Evolutionary conservation across 257 asterid species (phyloP).

Genomic region (Prunella vulgaris): DNA sequence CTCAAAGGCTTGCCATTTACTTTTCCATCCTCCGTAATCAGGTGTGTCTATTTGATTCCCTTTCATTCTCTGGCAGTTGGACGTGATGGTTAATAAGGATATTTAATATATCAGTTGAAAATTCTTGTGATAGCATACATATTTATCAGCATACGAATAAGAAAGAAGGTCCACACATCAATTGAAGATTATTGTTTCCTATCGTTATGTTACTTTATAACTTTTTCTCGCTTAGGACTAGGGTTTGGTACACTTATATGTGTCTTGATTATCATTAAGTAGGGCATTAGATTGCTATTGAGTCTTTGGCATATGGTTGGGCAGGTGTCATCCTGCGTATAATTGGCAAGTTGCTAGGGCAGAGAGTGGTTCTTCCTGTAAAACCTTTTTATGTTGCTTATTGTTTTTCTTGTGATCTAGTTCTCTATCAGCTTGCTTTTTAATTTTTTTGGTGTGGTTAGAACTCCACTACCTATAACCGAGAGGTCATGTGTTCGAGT

Average conservation of each 20-base stretch:
- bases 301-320: not conserved
- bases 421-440: not conserved
- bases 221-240: not conserved
- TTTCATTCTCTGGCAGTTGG: slow-evolving; percentile 14
- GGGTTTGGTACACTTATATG: not conserved
- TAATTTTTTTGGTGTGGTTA: too few species aligned
- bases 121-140: not conserved
- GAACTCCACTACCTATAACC: too few species aligned
- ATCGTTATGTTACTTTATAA: not conserved
- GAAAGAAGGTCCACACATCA: not conserved
- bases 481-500: too few species aligned
- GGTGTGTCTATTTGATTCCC: slow-evolving; percentile 37
- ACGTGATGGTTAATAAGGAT: slow-evolving; percentile 13
- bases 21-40: slow-evolving; percentile 67
- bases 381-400: not conserved
- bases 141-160: not conserved
- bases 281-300: not conserved
- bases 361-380: not conserved
- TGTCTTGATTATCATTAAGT: not conserved
- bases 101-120: not conserved
- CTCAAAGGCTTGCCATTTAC: slow-evolving; percentile 87
- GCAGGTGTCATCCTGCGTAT: not conserved
- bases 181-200: not conserved
- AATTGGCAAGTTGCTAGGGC: not conserved
- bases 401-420: not conserved